phyloP scores from a whole-genome alignment of 2,329 filamentous ascomycete genomes.

The Grosmannia penicillata region DNA sequence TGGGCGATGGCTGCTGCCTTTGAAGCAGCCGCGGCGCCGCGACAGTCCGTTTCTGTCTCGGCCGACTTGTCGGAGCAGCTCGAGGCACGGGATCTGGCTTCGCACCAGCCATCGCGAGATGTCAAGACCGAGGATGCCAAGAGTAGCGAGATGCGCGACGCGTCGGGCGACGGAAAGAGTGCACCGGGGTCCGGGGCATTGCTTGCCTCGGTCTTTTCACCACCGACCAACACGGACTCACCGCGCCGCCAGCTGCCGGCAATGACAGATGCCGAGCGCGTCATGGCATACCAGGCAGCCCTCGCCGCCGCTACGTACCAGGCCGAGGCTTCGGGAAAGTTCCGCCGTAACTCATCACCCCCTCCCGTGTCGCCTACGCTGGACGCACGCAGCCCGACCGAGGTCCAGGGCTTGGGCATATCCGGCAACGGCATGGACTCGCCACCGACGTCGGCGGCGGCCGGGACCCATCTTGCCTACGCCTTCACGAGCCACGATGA shows the following conservation, averaged over 20 bases:
- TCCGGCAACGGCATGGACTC: conserved; percentile 10
- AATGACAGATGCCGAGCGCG: conserved; percentile 10
- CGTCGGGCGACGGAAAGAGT: too few relatives aligned
- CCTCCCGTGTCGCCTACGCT: conserved; percentile 13
- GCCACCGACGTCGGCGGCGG: conserved; percentile 11
- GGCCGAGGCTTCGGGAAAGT: conserved; percentile 62
- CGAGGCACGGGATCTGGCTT: conserved; percentile 36
- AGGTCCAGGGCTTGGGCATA: background rate
- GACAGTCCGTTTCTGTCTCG: conserved; percentile 25
- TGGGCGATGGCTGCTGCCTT: conserved; percentile 15
- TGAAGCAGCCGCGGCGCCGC: conserved; percentile 16
- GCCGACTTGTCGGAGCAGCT: conserved; percentile 21
- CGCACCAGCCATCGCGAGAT: too few relatives aligned
- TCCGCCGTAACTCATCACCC: conserved; percentile 43
- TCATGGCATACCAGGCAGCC: conserved; percentile 61
- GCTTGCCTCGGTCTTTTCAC: background rate
- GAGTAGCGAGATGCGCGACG: too few relatives aligned
- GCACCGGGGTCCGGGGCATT: too few relatives aligned
- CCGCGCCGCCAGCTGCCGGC: conserved; percentile 6
- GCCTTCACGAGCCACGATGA: conserved; percentile 10
- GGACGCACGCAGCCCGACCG: background rate
- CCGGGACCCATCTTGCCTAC: conserved; percentile 6
- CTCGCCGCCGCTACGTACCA: conserved; percentile 68
- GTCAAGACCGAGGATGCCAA: too few relatives aligned
- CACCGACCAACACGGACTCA: background rate